Base-by-base conservation (phyloP, 768 basidiomycete genomes). In the Sarcodon sp. region DNA sequence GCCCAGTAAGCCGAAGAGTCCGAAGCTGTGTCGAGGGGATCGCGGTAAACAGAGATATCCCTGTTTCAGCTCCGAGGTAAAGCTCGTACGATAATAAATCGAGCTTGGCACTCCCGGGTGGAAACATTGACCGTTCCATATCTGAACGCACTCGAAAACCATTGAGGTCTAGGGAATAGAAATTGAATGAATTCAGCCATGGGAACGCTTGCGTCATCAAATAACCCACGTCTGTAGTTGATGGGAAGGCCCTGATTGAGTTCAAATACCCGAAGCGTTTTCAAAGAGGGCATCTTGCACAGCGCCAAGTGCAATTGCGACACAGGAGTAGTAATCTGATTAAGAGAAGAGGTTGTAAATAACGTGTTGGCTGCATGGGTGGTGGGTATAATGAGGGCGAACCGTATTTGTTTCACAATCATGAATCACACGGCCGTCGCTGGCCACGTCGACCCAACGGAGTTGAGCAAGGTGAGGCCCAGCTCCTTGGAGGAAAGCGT, bases 111-210 rank as follows among this genome's bases (percentile, higher is more conserved):
- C 45, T 48, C 21, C 45, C 45, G 34, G 18, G n/a, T 0, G 66
- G 69, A 44, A 62, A 69, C 60, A 70, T 62, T 5, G 64, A 63
- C n/a, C 58, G 51, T 51, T 69, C 68, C 52, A 67, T 68, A 46
- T 64, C 52, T 33, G 64, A 50, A 47, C 43, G 46, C 48, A 52
- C 35, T 10, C 35, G 46, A 27, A 9, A 16, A 13, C 39, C 13
- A 16, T 15, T 27, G 15, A 41, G 39, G 27, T 7, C 37, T 45
- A 47, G 10, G 48, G 46, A 50, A 37, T 11, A 36, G 36, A 13
- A 18, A 18, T 8, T 32, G 51, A 47, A 35, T 43, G 47, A 41
- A 32, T 45, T 38, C 33, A 52, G 33, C 18, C 9, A 4, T 41
- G 33, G 9, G 9, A 15, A 49, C 15, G 31, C n/a, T 11, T 36